phyloP scores from a whole-genome alignment of 78 protist genomes.

The Isochrysis galbana region DNA sequence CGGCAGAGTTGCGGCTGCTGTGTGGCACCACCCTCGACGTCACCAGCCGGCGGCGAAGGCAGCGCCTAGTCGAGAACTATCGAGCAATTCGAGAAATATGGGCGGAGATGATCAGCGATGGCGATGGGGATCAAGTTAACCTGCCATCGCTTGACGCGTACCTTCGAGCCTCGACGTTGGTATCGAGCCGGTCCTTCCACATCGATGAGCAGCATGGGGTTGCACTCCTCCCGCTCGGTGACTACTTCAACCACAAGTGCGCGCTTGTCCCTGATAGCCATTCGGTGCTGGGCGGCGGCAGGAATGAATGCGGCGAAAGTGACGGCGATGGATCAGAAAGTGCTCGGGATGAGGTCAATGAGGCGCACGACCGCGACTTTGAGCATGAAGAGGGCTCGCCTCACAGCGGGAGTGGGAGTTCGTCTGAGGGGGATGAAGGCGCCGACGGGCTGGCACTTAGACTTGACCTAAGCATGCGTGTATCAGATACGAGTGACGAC shows the following conservation, averaged over 20 bases:
- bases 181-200: background rate
- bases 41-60: background rate
- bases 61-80: background rate
- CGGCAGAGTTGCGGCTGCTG: background rate
- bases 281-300: background rate
- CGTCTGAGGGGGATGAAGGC: background rate
- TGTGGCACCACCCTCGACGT: background rate
- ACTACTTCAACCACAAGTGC: constrained; percentile 31
- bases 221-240: constrained; percentile 16
- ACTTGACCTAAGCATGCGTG: no score
- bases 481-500: background rate
- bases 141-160: background rate
- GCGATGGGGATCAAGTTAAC: background rate
- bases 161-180: background rate
- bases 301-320: background rate
- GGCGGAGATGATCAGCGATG: background rate
- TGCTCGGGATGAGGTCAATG: background rate
- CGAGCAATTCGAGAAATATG: no score
- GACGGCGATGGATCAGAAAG: background rate
- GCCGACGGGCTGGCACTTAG: no score
- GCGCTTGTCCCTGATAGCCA: background rate
- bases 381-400: background rate
- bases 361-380: background rate
- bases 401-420: no score
- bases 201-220: constrained; percentile 6